A percentile compares a stretch with the other conserved stretches of the same genome.
phyloP scores from a whole-genome alignment of 2,329 filamentous ascomycete species.

The Rhinocladiella mackenziei region DNA sequence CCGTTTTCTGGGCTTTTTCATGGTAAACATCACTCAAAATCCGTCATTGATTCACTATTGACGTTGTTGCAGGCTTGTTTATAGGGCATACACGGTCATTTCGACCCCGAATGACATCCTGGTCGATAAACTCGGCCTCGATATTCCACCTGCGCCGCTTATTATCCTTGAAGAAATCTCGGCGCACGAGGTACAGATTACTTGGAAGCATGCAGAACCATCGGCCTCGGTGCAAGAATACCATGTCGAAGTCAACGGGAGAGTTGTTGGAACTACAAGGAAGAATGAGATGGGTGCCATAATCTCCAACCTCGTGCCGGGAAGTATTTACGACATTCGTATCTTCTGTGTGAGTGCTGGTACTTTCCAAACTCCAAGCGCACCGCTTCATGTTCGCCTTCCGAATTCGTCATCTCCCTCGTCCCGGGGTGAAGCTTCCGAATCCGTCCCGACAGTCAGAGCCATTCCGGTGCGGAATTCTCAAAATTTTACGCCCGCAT shows the following conservation, averaged over 20 bases:
- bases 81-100: slow-evolving; percentile 81
- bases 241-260: slow-evolving; percentile 87
- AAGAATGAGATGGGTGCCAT: slow-evolving; percentile 82
- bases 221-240: slow-evolving; percentile 74
- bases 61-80: slow-evolving; percentile 63
- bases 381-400: slow-evolving; percentile 78
- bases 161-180: slow-evolving; percentile 88
- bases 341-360: slow-evolving; percentile 87
- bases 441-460: slow-evolving; percentile 46
- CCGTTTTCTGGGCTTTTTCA: slow-evolving; percentile 48
- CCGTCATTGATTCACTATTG: neutral
- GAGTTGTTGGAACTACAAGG: slow-evolving; percentile 78
- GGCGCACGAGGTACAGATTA: slow-evolving; percentile 78
- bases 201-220: slow-evolving; percentile 75
- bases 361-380: slow-evolving; percentile 87
- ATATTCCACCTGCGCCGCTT: slow-evolving; percentile 84
- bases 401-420: slow-evolving; percentile 40
- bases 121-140: slow-evolving; percentile 84
- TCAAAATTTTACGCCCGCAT: slow-evolving; percentile 57
- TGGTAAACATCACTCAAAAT: slow-evolving; percentile 37
- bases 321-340: slow-evolving; percentile 87
- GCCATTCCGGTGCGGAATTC: slow-evolving; percentile 52
- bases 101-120: slow-evolving; percentile 88
- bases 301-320: slow-evolving; percentile 79
- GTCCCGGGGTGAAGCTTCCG: slow-evolving; percentile 25